phyloP scores from a whole-genome alignment of 1,284 basidiomycete species.

The Sanghuangporus baumii region DNA sequence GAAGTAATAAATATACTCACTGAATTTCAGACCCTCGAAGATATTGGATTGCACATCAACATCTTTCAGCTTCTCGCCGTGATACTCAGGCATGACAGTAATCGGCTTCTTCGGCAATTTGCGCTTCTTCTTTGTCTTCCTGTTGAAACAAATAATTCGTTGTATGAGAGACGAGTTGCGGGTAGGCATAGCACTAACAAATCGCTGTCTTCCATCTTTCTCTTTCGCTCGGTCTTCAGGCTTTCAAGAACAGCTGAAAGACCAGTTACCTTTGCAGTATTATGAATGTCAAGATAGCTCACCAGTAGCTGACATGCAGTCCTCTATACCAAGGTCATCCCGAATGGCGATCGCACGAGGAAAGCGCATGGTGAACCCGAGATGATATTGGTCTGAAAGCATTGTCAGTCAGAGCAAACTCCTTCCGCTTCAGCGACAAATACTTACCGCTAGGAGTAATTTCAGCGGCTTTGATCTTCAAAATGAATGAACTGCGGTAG shows the following conservation, averaged over 20 bases:
- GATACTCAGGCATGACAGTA: conserved; percentile 57
- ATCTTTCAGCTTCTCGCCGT: conserved; percentile 55
- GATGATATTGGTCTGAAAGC: conserved; percentile 58
- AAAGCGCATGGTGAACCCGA: conserved; percentile 81
- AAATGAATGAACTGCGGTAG: conserved; percentile 66
- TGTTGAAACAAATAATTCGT: conserved; percentile 24
- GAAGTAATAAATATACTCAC: conserved; percentile 39
- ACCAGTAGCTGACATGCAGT: conserved; percentile 70
- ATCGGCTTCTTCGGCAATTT: conserved; percentile 59
- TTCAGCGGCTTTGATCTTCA: conserved; percentile 89
- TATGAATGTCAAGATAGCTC: conserved; percentile 15
- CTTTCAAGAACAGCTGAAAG: conserved; percentile 46
- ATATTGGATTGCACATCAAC: conserved; percentile 56
- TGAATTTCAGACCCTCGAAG: conserved; percentile 73
- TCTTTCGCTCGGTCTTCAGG: conserved; percentile 57
- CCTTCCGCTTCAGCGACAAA: background rate
- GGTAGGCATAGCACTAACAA: conserved; percentile 33
- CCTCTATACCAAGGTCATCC: conserved; percentile 60
- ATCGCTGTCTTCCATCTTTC: conserved; percentile 58
- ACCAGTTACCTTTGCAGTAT: background rate
- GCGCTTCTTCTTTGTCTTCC: conserved; percentile 58
- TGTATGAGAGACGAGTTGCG: background rate
- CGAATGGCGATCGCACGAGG: conserved; percentile 80
- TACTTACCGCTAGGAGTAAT: conserved; percentile 64
- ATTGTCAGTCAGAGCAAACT: background rate